Conservation (phyloP, 805 yeast species). For the Zygotorulaspora sp. region DNA sequence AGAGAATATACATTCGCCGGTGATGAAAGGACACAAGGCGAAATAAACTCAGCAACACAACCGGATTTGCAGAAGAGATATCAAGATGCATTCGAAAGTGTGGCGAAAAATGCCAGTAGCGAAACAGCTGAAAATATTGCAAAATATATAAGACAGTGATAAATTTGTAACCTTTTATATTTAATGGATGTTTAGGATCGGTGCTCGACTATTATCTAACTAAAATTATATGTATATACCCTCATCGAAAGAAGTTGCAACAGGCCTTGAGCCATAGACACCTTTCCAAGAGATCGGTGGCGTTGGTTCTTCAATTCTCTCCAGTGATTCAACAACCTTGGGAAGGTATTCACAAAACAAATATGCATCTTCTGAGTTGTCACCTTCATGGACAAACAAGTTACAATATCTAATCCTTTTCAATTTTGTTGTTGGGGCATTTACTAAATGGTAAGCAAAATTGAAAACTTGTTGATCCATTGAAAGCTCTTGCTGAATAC, state of each 20-base stretch:
- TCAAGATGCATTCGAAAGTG: slow-evolving; percentile 63
- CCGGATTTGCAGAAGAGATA: slow-evolving; percentile 60
- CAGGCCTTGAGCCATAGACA: slow-evolving; percentile 69
- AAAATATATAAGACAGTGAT: slow-evolving; percentile 48
- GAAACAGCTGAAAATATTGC: slow-evolving; percentile 72
- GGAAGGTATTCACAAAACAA: slow-evolving; percentile 23
- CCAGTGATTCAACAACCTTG: slow-evolving; percentile 25
- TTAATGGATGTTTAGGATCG: no score
- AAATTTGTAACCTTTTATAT: no score
- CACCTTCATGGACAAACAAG: slow-evolving; percentile 82
- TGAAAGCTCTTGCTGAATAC: slow-evolving; percentile 28
- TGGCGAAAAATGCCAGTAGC: slow-evolving; percentile 57
- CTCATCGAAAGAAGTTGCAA: slow-evolving; percentile 66
- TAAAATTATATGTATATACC: slow-evolving; percentile 50
- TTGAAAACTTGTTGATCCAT: slow-evolving; percentile 30
- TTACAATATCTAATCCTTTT: slow-evolving; percentile 41
- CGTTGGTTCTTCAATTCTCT: slow-evolving; percentile 34
- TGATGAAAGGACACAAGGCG: slow-evolving; percentile 55
- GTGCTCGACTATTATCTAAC: no score
- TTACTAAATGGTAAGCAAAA: slow-evolving; percentile 28
- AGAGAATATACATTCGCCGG: slow-evolving; percentile 71
- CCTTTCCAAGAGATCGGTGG: slow-evolving; percentile 81
- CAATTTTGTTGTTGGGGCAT: slow-evolving; percentile 11
- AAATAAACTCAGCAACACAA: slow-evolving; percentile 43
- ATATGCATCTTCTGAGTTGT: slow-evolving; percentile 68